Evolutionary conservation across 1,284 basidiomycete species (phyloP), one percentile per base, ranked within the genome.

Genomic region (Moniliophthora roreri): DNA sequence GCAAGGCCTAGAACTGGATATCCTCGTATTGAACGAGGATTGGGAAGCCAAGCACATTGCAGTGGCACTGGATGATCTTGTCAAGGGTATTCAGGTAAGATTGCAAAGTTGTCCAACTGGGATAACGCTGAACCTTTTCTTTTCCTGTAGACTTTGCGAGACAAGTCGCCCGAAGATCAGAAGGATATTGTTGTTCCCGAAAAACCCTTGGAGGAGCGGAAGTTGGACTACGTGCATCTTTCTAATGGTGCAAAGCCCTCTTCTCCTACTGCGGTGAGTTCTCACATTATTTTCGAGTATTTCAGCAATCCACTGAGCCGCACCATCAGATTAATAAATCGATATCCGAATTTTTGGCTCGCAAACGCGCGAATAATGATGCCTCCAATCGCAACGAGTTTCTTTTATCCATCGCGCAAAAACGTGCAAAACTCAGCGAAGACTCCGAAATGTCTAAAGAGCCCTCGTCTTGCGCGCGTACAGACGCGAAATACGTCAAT

Each of bases 331-430:
- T 83, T 34, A 89, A 78, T 48, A 87, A 80, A 63, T 80, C 80
- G 2, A 85, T 91, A 40, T 88, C 89, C 1, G 66, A 70, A 40
- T 85, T 91, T 50, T 77, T 91, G 1, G 84, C 86, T 0, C 74
- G 76, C 50, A 89, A 85, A 48, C 79, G 86, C 9, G 80, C 82
- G 0, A 79, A 82, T 32, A 89, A 88, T 59, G 82, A 89, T 61
- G 77, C 77, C 39, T 91, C 89, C 7, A 91, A 91, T 62, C 81
- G 84, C 23, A 69, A 77, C 16, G 89, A 91, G 62, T 91, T 91
- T 60, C 69, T 91, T 0, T 69, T 79, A 36, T 79, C 80, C 10
- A 66, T 80, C 10, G 71, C 77, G 1, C 77, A 84, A 62, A 84
- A 85, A 55, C 77, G 78, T 23, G 71, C 69, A 38, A 72, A 72